A percentile compares a stretch with the other conserved stretches of the same genome.
Conservation (phyloP, 169 alveolate species). For the Toxoplasma gondii region DNA sequence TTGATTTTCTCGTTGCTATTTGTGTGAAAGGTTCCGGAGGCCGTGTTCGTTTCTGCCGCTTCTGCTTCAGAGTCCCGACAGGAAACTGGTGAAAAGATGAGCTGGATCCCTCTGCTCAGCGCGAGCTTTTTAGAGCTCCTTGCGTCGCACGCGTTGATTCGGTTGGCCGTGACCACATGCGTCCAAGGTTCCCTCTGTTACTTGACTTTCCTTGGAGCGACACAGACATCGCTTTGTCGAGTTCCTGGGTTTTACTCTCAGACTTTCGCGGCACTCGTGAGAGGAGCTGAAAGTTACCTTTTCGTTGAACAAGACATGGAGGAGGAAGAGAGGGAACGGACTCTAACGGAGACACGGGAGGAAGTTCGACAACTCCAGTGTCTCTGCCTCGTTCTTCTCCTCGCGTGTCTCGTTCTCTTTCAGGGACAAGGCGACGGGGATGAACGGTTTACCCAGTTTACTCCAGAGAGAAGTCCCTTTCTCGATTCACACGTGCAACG, state of each 20-base stretch:
- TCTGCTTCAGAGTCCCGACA: too few species aligned
- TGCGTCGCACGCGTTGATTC: not conserved
- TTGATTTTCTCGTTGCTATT: too few species aligned
- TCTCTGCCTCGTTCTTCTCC: not conserved
- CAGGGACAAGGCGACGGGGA: not conserved
- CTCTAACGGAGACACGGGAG: not conserved
- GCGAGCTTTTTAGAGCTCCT: not conserved
- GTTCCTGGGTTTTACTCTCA: not conserved
- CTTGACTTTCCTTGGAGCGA: not conserved
- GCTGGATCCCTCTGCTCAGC: not conserved
- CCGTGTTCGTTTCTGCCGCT: too few species aligned
- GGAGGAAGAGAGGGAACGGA: not conserved
- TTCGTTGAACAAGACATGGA: too few species aligned
- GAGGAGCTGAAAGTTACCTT: too few species aligned
- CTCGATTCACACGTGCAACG: not conserved
- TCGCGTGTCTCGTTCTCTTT: not conserved
- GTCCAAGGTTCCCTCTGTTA: not conserved
- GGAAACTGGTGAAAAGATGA: not conserved
- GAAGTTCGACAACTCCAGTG: constrained; percentile 3
- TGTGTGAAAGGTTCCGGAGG: too few species aligned
- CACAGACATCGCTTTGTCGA: not conserved
- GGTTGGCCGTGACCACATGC: not conserved
- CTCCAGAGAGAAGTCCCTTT: not conserved
- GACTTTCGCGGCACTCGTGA: too few species aligned
- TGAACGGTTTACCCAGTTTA: not conserved